phyloP scores from a whole-genome alignment of 768 basidiomycete genomes.

The Tricholoma bakamatsutake region DNA sequence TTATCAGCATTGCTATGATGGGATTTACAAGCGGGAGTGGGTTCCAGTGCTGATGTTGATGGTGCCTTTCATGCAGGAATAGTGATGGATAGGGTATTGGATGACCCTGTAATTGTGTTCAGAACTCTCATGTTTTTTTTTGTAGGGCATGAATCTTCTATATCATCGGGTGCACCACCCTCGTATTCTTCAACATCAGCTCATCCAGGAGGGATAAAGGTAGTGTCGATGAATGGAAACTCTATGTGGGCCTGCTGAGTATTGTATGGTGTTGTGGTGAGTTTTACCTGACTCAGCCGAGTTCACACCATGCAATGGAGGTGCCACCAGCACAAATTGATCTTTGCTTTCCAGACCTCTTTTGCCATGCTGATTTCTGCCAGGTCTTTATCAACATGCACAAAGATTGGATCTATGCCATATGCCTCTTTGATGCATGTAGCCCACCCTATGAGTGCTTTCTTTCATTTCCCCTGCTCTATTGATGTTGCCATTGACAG shows the following conservation, averaged over 20 bases:
- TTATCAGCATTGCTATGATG: too few species aligned
- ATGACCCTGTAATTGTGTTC: not conserved
- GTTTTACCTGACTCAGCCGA: constrained; percentile 13
- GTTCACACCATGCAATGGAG: constrained; percentile 9
- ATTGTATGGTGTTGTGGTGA: constrained; percentile 21
- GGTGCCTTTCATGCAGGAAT: too few species aligned
- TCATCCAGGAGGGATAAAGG: too few species aligned
- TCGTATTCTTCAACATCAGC: constrained; percentile 3
- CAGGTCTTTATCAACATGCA: constrained; percentile 2
- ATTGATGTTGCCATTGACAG: constrained; percentile 13
- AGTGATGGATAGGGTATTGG: not conserved
- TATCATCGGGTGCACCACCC: constrained; percentile 21
- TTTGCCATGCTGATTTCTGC: too few species aligned
- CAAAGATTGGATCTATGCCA: constrained; percentile 10
- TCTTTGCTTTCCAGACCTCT: too few species aligned
- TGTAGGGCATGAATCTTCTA: not conserved
- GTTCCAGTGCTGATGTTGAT: too few species aligned
- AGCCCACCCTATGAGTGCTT: too few species aligned
- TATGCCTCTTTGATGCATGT: not conserved
- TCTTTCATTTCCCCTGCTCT: too few species aligned
- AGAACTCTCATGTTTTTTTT: not conserved
- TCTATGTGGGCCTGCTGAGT: not conserved
- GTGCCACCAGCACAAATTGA: too few species aligned
- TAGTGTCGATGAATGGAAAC: too few species aligned
- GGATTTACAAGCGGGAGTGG: too few species aligned